Conservation (phyloP, 345 rosid genomes). For the Eucalyptus dawsonii region DNA sequence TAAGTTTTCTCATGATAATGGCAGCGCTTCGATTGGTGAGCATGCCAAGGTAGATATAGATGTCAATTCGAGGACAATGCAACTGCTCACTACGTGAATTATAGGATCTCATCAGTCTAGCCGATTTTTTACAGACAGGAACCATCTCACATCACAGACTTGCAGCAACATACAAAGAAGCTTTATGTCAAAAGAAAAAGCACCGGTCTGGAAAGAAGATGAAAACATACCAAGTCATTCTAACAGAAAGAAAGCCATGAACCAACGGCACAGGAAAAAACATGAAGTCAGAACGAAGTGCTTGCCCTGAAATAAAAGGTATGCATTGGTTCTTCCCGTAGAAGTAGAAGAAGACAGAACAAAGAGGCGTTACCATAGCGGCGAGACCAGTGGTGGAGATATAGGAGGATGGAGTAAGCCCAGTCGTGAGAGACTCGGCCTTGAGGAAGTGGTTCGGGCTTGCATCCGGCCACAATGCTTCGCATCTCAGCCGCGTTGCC, state of each 20-base stretch:
- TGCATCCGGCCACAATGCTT: background rate
- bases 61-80: background rate
- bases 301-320: background rate
- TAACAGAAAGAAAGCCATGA: background rate
- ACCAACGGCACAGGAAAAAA: background rate
- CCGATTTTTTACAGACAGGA: background rate
- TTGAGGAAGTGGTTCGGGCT: background rate
- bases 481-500: background rate
- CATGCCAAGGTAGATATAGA: rapidly evolving
- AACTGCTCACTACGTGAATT: background rate
- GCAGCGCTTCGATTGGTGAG: background rate
- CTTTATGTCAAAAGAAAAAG: background rate
- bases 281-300: background rate
- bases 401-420: background rate
- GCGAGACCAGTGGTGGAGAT: conserved; percentile 1
- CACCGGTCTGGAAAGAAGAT: background rate
- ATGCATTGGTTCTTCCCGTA: background rate
- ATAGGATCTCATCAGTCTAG: background rate
- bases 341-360: background rate
- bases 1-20: rapidly evolving
- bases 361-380: background rate
- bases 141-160: background rate
- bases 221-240: background rate
- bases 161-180: background rate
- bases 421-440: background rate